A percentile compares a stretch with the other conserved stretches of the same genome.
These are phyloP conservation scores for Trichophyton schoenleinii DNA, from an alignment of 2,329 filamentous ascomycete genomes.

Conservation along the genomic window DNA sequence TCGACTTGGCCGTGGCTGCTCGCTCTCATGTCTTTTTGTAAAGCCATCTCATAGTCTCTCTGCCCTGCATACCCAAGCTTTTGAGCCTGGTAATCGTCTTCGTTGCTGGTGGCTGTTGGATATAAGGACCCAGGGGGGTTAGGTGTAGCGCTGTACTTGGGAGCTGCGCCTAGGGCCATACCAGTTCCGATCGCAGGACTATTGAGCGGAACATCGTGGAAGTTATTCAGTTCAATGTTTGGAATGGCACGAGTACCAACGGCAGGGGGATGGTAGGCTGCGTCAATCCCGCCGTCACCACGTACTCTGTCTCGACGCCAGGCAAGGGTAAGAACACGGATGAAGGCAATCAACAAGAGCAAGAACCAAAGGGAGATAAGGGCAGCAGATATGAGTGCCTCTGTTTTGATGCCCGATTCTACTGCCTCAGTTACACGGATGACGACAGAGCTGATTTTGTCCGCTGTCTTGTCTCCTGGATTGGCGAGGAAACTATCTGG, in stretches of 20 bases:
- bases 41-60: conserved; percentile 21
- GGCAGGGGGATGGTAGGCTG: conserved; percentile 11
- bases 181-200: conserved; percentile 14
- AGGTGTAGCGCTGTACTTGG: conserved; percentile 17
- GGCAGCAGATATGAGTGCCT: conserved; percentile 65
- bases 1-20: conserved; percentile 26
- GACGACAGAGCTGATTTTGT: conserved; percentile 71
- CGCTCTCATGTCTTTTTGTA: conserved; percentile 19
- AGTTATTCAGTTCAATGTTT: conserved; percentile 19
- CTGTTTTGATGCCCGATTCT: conserved; percentile 54
- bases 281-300: conserved; percentile 44
- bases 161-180: conserved; percentile 10
- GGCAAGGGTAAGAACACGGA: conserved; percentile 53
- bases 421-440: conserved; percentile 56
- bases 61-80: conserved; percentile 34
- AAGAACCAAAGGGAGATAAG: conserved; percentile 67
- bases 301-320: conserved; percentile 47
- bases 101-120: not conserved
- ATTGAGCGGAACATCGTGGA: conserved; percentile 28
- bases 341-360: conserved; percentile 60
- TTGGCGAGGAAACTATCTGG: conserved; percentile 61
- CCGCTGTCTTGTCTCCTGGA: conserved; percentile 57
- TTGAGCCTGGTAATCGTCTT: conserved; percentile 25
- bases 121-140: conserved; percentile 5
- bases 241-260: conserved; percentile 7